Percentiles rank a stretch among this genome's conserved stretches.
These are phyloP conservation scores for Datura wrightii DNA, from an alignment of 257 asterid species.

Conservation along the genomic window DNA sequence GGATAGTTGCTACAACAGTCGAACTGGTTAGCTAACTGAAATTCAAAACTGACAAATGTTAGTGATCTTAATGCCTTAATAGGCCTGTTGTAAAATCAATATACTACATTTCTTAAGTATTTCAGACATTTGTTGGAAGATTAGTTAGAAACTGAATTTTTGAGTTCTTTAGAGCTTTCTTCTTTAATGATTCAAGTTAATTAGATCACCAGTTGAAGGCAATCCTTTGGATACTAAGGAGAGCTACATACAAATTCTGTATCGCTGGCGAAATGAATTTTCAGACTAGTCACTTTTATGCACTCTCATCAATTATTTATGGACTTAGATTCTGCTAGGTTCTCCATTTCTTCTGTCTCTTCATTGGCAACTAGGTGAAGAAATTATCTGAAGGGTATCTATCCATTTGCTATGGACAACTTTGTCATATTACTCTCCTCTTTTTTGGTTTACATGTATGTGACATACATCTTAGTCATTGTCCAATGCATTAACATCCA, in stretches of 20 bases:
- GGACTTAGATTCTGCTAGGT: not conserved
- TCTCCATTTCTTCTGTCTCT: not conserved
- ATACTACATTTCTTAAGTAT: not conserved
- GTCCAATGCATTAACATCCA: not conserved
- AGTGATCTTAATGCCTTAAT: not conserved
- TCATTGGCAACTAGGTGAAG: not conserved
- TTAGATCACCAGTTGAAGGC: not conserved
- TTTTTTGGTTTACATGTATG: not conserved
- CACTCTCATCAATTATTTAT: not conserved
- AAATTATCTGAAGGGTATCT: not conserved
- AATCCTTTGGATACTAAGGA: not conserved
- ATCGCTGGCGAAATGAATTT: not conserved
- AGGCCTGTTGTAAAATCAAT: not conserved
- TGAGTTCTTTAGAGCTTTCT: not conserved
- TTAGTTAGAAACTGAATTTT: not conserved
- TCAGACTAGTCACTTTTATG: not conserved
- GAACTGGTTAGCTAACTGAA: not conserved
- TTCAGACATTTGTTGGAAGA: not conserved
- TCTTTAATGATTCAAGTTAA: not conserved
- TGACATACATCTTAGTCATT: not conserved
- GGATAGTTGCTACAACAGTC: not conserved
- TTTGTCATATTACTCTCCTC: not conserved
- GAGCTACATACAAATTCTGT: not conserved
- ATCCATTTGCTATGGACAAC: not conserved
- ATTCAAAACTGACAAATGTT: not conserved